A percentile compares a stretch with the other conserved stretches of the same genome.
phyloP scores from a whole-genome alignment of 208 protist genomes.

The Leishmania lainsoni region DNA sequence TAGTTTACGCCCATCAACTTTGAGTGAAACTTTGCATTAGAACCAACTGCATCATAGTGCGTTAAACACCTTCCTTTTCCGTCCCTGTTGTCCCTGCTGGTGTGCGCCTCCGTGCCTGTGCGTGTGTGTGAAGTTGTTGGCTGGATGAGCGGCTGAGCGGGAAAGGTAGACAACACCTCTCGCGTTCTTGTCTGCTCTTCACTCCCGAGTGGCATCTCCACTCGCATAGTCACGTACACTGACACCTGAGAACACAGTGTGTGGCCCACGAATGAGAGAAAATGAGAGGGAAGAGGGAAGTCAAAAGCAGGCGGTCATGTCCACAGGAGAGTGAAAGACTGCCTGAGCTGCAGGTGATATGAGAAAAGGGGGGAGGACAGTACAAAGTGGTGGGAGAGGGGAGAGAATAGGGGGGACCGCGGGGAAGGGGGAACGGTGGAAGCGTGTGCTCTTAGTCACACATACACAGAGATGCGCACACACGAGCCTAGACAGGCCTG shows the following conservation, averaged over 20 bases:
- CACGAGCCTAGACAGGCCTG: conserved; percentile 1
- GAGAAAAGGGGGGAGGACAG: background rate
- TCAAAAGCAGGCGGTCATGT: too few species aligned
- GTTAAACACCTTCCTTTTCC: background rate
- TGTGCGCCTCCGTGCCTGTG: background rate
- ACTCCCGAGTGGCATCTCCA: background rate
- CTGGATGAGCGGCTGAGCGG: background rate
- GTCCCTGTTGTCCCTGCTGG: background rate
- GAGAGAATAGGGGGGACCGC: background rate
- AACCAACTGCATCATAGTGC: background rate
- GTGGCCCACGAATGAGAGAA: background rate
- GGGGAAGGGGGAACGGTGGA: background rate
- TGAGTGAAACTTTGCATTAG: background rate
- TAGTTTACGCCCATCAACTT: background rate
- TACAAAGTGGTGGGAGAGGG: background rate
- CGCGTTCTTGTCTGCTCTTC: background rate
- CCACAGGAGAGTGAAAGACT: background rate
- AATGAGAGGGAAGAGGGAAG: background rate
- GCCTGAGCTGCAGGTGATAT: background rate
- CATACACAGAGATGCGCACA: background rate
- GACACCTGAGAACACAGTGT: background rate
- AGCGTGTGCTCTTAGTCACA: background rate
- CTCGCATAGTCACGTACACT: background rate
- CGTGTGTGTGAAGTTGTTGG: background rate
- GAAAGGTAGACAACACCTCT: background rate